Evolutionary conservation across 2,329 filamentous ascomycete genomes (phyloP).

Genomic region (Cordyceps sp.): DNA sequence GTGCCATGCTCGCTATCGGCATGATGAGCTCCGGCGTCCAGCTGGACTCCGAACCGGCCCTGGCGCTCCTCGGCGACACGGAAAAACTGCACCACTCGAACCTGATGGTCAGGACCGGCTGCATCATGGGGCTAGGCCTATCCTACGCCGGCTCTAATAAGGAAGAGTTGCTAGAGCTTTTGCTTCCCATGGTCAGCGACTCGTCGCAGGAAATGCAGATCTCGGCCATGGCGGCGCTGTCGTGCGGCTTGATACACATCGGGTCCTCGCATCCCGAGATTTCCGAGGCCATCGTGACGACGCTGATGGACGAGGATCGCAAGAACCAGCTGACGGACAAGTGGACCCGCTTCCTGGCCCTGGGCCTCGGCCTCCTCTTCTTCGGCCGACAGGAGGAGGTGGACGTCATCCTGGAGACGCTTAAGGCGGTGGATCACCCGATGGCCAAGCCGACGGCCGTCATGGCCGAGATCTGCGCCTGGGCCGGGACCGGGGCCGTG

Average conservation of each 20-base stretch:
- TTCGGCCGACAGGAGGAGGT: slow-evolving; percentile 97
- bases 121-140: slow-evolving; percentile 90
- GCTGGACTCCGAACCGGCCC: slow-evolving; percentile 74
- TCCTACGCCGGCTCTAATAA: slow-evolving; percentile 91
- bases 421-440: slow-evolving; percentile 93
- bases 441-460: slow-evolving; percentile 94
- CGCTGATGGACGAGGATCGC: slow-evolving; percentile 84
- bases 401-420: slow-evolving; percentile 90
- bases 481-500: slow-evolving; percentile 93
- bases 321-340: slow-evolving; percentile 88
- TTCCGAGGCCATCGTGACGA: slow-evolving; percentile 80
- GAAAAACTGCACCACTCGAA: slow-evolving; percentile 69
- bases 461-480: slow-evolving; percentile 89
- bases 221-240: slow-evolving; percentile 86
- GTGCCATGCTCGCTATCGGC: slow-evolving; percentile 81
- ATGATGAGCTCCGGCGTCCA: slow-evolving; percentile 90
- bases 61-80: slow-evolving; percentile 68
- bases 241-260: slow-evolving; percentile 80
- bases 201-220: slow-evolving; percentile 81
- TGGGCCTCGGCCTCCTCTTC: slow-evolving; percentile 84
- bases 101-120: slow-evolving; percentile 60
- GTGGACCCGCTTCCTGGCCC: slow-evolving; percentile 92
- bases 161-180: slow-evolving; percentile 67
- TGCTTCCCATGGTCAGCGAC: slow-evolving; percentile 78
- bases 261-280: slow-evolving; percentile 85